Evolutionary conservation across 306 rosid species (phyloP).

Genomic region (Quercus wislizeni): DNA sequence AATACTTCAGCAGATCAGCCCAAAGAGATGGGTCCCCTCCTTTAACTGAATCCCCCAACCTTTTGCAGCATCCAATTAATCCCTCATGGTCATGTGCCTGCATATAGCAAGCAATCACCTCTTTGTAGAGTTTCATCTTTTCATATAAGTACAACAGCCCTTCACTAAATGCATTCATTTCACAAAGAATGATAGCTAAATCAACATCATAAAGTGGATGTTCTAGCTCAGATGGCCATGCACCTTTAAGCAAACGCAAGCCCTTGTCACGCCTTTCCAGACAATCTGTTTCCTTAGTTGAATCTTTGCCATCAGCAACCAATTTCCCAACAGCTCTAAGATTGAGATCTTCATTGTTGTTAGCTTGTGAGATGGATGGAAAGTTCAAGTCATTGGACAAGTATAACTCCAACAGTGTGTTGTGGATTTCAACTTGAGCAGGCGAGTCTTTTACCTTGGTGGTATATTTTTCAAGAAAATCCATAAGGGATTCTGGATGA

Average conservation of each 20-base stretch:
- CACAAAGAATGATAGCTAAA: constrained; percentile 86
- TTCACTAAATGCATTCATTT: constrained; percentile 85
- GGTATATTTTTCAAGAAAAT: constrained; percentile 85
- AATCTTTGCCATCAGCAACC: constrained; percentile 38
- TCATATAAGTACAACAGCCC: constrained; percentile 89
- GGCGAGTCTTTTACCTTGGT: constrained; percentile 88
- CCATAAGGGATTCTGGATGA: constrained; percentile 89
- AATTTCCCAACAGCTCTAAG: constrained; percentile 38
- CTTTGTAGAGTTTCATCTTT: constrained; percentile 94
- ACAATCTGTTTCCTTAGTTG: constrained; percentile 38
- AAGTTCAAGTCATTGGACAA: constrained; percentile 84
- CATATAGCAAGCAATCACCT: constrained; percentile 96
- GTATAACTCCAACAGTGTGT: constrained; percentile 90
- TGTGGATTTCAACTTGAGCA: constrained; percentile 96
- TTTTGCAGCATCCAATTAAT: constrained; percentile 87
- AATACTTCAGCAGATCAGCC: constrained; percentile 96
- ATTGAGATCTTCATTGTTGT: constrained; percentile 38
- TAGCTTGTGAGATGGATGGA: constrained; percentile 61
- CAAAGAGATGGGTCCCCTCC: constrained; percentile 96
- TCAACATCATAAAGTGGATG: constrained; percentile 93
- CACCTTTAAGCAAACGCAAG: constrained; percentile 57
- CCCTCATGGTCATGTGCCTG: constrained; percentile 93
- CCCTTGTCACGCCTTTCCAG: constrained; percentile 75
- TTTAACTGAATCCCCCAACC: constrained; percentile 85
- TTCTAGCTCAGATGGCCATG: constrained; percentile 84